A percentile compares a stretch with the other conserved stretches of the same genome.
Conservation (phyloP, 495 filamentous ascomycete genomes). For the Hypoxylon trugodes region DNA sequence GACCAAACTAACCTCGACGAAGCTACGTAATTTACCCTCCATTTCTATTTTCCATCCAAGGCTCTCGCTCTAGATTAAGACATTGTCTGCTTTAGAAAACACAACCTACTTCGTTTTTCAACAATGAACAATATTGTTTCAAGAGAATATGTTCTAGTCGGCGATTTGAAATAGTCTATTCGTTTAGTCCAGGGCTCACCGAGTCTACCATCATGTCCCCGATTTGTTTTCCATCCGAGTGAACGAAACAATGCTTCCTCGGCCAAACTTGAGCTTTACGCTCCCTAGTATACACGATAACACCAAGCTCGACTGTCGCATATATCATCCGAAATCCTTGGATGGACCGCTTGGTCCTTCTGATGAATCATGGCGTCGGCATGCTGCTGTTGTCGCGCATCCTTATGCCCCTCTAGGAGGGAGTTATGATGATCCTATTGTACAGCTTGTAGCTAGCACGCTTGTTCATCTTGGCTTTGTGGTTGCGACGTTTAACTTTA, state of each 20-base stretch:
- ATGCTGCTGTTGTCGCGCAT: slow-evolving; percentile 84
- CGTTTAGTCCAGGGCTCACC: not conserved
- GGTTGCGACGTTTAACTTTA: slow-evolving; percentile 92
- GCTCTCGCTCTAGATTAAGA: too few relatives aligned
- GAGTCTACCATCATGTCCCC: slow-evolving; percentile 33
- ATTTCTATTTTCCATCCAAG: too few relatives aligned
- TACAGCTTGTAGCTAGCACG: slow-evolving; percentile 67
- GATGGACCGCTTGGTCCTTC: slow-evolving; percentile 32
- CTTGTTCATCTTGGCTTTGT: slow-evolving; percentile 74
- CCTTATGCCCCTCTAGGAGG: slow-evolving; percentile 91
- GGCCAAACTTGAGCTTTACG: slow-evolving; percentile 73
- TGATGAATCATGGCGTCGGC: slow-evolving; percentile 50
- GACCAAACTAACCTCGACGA: too few relatives aligned
- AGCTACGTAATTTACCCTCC: too few relatives aligned
- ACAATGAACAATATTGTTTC: too few relatives aligned
- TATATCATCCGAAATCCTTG: slow-evolving; percentile 72
- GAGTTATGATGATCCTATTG: slow-evolving; percentile 81
- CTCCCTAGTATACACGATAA: slow-evolving; percentile 87
- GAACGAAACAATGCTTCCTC: slow-evolving; percentile 49
- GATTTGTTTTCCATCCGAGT: not conserved
- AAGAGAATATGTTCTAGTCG: too few relatives aligned
- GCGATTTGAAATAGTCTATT: not conserved
- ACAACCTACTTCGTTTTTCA: too few relatives aligned
- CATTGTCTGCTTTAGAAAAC: too few relatives aligned
- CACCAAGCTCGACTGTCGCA: slow-evolving; percentile 74